Base-by-base conservation (phyloP, 2,329 filamentous ascomycete species). In the Botrytis hyacinthi region DNA sequence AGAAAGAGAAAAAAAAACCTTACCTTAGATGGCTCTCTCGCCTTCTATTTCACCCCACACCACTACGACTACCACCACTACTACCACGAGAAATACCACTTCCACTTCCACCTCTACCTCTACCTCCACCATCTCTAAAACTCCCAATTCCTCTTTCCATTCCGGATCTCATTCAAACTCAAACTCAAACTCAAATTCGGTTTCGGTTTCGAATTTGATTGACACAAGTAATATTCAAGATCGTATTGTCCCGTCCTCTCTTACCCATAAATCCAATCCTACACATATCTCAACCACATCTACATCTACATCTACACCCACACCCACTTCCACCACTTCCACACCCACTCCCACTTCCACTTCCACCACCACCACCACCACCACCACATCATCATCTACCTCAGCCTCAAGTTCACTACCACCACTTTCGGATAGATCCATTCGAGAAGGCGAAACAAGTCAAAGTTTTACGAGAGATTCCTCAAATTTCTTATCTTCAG, bases 11-110 rank as follows among this genome's bases (percentile, higher is more conserved):
- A 62, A 54, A 54, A 40, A 61, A 40, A 16, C 18, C 71, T 71
- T 76, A 73, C 18, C 71, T 71, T 76, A 72, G 73, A 76, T 75
- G 71, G 73, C 75, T 68, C 71, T 71, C 70, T 70, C 61, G 66
- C 66, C 67, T 54, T 72, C 72, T 57, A 59, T 46, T 22, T 51
- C 54, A 54, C 63, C 73, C 73, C 71, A 69, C 65, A 73, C 71
- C 18, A 61, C 71, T 14, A 59, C 29, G n/a, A 54, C 51, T 18
- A 35, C 67, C 35, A 63, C 48, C 10, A 42, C 67, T 22, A 59
- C 73, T 29, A 59, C 73, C 57, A 54, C 70, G 20, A 61, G 35
- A n/a, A 57, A 51, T 44, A 37, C 70, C 18, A 59, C 70, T 40
- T 40, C 40, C 40, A 42, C 40, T 42, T 42, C 40, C 40, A 42